Evolutionary conservation across 106 monocot genomes (phyloP).

Genomic region (Narthecium ossifragum): DNA sequence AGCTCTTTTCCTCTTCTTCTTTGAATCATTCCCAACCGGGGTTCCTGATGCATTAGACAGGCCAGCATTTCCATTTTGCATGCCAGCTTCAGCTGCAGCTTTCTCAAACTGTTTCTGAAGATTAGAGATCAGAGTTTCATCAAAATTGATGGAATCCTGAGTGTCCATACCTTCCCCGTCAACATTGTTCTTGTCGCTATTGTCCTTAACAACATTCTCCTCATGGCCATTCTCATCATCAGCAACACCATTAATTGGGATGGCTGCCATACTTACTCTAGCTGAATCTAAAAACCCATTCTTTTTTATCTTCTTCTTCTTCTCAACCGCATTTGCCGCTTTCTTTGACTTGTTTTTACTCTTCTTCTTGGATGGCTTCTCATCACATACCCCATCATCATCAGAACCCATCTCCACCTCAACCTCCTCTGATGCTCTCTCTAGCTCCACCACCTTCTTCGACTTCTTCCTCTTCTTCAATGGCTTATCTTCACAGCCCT

Average conservation of each 20-base stretch:
- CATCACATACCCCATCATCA: neutral
- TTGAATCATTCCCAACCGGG: conserved; percentile 6
- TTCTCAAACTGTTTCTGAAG: conserved; percentile 89
- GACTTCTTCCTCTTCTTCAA: conserved; percentile 56
- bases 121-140: conserved; percentile 64
- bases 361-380: conserved; percentile 10
- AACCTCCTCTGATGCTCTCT: neutral
- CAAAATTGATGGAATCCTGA: conserved; percentile 23
- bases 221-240: neutral
- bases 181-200: conserved; percentile 7
- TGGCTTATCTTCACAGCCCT: conserved; percentile 12
- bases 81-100: conserved; percentile 73
- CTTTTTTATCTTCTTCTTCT: conserved; percentile 22
- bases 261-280: conserved; percentile 1
- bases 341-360: conserved; percentile 14
- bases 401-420: neutral
- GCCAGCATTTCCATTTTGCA: conserved; percentile 14
- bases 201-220: conserved; percentile 5
- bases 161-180: conserved; percentile 9
- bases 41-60: conserved; percentile 7
- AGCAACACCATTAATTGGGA: neutral
- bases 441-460: conserved; percentile 13
- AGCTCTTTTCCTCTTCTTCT: conserved; percentile 59
- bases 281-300: conserved; percentile 10
- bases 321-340: neutral